Evolutionary conservation across 495 filamentous ascomycete genomes (phyloP), one percentile per base, ranked within the genome.

Genomic region (Diplogelasinospora grovesii): DNA sequence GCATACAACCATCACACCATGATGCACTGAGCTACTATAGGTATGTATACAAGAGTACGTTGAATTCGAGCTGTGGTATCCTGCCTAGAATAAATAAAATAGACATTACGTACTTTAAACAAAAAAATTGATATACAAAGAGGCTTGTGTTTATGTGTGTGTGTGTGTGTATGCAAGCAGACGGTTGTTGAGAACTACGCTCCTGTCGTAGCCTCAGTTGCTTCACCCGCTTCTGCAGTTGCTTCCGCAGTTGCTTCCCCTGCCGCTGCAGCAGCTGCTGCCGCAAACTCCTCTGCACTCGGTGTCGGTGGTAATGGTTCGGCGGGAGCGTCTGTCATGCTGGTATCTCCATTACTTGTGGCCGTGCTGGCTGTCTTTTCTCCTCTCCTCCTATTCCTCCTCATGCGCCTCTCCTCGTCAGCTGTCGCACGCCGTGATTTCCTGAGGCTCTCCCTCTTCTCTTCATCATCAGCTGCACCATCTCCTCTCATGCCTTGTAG

Each of bases 401-500:
- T 66, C 50, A 73, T 73, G 24, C 70, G 65, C 41, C 81, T 63
- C 56, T 86, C 82, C 56, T 85, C 82, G 30, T 85, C 81, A 7
- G 81, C 81, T 35, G 71, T 83, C 56, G 85, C 79, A 55, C 82
- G 57, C 46, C 82, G 64, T 45, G 82, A 69, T 74, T 22, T 63
- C 33, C 77, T 55, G 45, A 79, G 48, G 37, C 70, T 76, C 33
- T 74, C 74, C 35, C 73, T 57, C 43, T 75, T 76, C 43, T 82
- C 79, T 14, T 48, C 49, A 23, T 71, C 65, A 22, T 74, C 73
- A 13, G 74, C 76, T n/a, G 59, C 68, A 20, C 71, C 73, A 38
- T 76, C 81, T 22, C 71, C 64, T 36, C 85, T 70, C 53, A 95
- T 76, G 26, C 84, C 86, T 48, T 89, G 82, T 31, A 95, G 70